Conservation (phyloP, 2,329 filamentous ascomycete genomes). For the Curvularia lunata region DNA sequence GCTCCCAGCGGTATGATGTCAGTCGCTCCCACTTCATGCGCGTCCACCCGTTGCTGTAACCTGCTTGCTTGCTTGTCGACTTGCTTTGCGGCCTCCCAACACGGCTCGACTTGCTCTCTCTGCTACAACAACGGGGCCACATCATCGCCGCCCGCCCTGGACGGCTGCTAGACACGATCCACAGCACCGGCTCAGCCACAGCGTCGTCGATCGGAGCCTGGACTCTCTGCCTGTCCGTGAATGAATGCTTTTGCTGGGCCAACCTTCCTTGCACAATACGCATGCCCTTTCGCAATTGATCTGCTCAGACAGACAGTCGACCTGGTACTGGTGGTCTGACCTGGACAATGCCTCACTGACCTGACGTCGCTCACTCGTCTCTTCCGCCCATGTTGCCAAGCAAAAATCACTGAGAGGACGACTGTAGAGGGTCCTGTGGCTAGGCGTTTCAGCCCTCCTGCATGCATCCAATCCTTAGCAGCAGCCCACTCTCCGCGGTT, state of each 20-base stretch:
- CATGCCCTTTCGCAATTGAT: background rate
- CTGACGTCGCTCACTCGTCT: background rate
- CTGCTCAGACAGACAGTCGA: background rate
- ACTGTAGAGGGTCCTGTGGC: constrained; percentile 1
- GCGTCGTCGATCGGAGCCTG: constrained; percentile 38
- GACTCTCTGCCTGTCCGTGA: constrained; percentile 12
- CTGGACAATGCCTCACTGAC: background rate
- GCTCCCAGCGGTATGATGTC: constrained; percentile 16
- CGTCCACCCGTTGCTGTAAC: constrained; percentile 13
- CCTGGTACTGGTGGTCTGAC: background rate
- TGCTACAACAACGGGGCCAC: constrained; percentile 29
- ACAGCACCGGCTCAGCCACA: constrained; percentile 30
- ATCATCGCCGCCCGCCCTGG: constrained; percentile 20
- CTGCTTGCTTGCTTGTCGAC: constrained; percentile 5
- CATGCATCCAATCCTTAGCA: constrained; percentile 32
- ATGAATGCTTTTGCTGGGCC: constrained; percentile 18
- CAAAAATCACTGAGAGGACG: background rate
- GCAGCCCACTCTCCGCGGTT: constrained; percentile 19
- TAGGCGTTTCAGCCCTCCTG: constrained; percentile 25
- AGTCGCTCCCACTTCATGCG: constrained; percentile 7
- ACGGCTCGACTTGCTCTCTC: constrained; percentile 27
- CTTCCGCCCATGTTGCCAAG: constrained; percentile 1
- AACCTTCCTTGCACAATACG: constrained; percentile 3
- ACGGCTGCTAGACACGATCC: constrained; percentile 25
- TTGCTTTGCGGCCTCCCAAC: background rate